Conservation (phyloP, 208 protist species). For the Leishmania tropica region DNA sequence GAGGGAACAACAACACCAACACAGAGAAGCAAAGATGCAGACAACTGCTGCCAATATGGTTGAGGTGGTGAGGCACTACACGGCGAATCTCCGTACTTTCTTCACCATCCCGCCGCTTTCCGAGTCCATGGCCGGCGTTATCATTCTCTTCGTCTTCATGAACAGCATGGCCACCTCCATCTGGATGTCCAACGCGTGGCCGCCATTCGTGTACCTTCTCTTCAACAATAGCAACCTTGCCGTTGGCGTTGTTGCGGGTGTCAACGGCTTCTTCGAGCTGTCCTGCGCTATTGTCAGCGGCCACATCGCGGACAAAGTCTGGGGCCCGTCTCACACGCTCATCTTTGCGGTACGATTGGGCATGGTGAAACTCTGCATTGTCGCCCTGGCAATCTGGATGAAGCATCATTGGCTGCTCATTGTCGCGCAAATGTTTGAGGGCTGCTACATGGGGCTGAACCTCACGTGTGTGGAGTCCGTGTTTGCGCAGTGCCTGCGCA, state of each 20-base stretch:
- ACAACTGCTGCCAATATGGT: not conserved
- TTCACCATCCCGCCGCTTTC: slow-evolving; percentile 31
- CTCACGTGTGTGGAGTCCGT: slow-evolving; percentile 70
- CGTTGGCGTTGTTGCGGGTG: slow-evolving; percentile 64
- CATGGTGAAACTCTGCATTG: slow-evolving; percentile 42
- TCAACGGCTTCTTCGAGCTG: slow-evolving; percentile 66
- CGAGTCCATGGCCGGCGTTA: slow-evolving; percentile 59
- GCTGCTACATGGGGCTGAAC: slow-evolving; percentile 66
- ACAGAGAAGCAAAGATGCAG: not conserved
- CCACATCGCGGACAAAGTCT: slow-evolving; percentile 54
- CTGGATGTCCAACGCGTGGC: slow-evolving; percentile 79
- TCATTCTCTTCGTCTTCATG: slow-evolving; percentile 73
- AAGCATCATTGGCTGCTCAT: slow-evolving; percentile 40
- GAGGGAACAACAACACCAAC: not conserved
- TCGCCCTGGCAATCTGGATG: slow-evolving; percentile 41
- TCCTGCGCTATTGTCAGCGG: slow-evolving; percentile 49
- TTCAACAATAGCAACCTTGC: slow-evolving; percentile 63
- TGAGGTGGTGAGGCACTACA: slow-evolving; percentile 21
- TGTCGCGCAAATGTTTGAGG: slow-evolving; percentile 61
- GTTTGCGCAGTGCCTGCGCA: slow-evolving; percentile 67
- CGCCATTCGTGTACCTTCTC: slow-evolving; percentile 58
- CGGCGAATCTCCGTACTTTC: slow-evolving; percentile 12
- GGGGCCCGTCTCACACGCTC: slow-evolving; percentile 63
- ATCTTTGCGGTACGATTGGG: slow-evolving; percentile 49
- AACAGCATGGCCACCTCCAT: slow-evolving; percentile 77